Conservation (phyloP, 1,284 basidiomycete genomes). For the Microbotryum scabiosae region DNA sequence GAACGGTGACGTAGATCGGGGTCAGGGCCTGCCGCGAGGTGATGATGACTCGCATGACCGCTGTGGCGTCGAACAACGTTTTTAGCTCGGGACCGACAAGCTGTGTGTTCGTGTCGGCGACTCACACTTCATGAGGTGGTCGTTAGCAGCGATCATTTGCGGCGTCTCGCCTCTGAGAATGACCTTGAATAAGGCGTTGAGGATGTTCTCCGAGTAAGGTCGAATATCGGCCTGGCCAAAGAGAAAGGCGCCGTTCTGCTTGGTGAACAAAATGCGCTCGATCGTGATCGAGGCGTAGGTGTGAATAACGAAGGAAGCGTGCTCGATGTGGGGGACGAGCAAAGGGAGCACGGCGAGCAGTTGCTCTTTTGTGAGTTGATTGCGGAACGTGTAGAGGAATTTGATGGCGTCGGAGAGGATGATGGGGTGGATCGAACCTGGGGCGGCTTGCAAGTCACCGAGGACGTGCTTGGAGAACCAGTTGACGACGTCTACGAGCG, state of each 20-base stretch:
- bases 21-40: conserved; percentile 72
- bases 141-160: conserved; percentile 94
- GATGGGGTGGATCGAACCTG: conserved; percentile 69
- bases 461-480: conserved; percentile 92
- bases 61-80: conserved; percentile 43
- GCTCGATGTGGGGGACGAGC: conserved; percentile 68
- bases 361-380: conserved; percentile 94
- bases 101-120: neutral
- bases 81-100: neutral
- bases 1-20: conserved; percentile 57
- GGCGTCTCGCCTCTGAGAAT: conserved; percentile 76
- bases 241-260: conserved; percentile 58
- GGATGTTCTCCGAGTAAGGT: conserved; percentile 65
- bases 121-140: conserved; percentile 94
- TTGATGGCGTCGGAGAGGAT: conserved; percentile 93
- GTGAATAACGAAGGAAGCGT: conserved; percentile 41
- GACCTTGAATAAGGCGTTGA: conserved; percentile 69
- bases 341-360: conserved; percentile 82
- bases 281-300: conserved; percentile 45
- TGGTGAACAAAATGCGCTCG: conserved; percentile 62
- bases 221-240: conserved; percentile 80
- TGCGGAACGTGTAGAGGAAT: conserved; percentile 87
- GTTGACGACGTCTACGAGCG: conserved; percentile 83
- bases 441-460: conserved; percentile 68
- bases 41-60: conserved; percentile 85